These are phyloP conservation scores for Phytophthora pisi DNA, from an alignment of 352 stramenopile species.

Conservation along the genomic window DNA sequence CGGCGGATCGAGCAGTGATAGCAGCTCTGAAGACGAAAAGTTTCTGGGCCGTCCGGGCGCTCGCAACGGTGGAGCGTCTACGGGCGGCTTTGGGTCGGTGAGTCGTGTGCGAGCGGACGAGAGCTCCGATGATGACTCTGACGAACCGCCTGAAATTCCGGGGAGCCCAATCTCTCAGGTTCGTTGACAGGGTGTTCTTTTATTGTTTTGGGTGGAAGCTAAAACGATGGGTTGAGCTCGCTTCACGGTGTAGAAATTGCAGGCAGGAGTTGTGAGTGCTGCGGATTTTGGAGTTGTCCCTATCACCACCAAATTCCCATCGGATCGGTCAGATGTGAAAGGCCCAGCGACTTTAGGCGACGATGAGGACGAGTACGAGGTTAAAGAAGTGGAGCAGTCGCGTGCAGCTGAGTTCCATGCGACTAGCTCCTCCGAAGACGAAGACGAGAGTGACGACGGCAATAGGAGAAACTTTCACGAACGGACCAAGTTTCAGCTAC, in stretches of 20 bases:
- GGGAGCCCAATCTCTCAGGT: slow-evolving; percentile 60
- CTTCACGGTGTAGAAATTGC: slow-evolving; percentile 21
- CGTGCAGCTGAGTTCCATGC: slow-evolving; percentile 60
- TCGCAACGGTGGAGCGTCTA: not conserved
- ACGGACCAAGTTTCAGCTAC: slow-evolving; percentile 10
- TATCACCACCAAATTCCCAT: not conserved
- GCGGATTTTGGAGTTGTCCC: slow-evolving; percentile 5
- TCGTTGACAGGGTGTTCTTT: not conserved
- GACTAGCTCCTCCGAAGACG: slow-evolving; percentile 62
- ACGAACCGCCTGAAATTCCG: slow-evolving; percentile 75
- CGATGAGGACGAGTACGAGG: slow-evolving; percentile 64
- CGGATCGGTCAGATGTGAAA: slow-evolving; percentile 12
- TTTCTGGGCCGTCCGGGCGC: slow-evolving; percentile 4
- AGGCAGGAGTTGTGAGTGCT: not conserved
- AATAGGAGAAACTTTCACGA: slow-evolving; percentile 12
- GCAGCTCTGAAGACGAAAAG: slow-evolving; percentile 12
- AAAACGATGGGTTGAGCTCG: not conserved
- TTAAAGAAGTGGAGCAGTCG: slow-evolving; percentile 55
- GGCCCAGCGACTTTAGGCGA: slow-evolving; percentile 6
- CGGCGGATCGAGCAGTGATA: slow-evolving; percentile 20
- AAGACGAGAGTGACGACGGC: slow-evolving; percentile 31
- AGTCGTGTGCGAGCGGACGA: slow-evolving; percentile 4
- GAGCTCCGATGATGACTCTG: slow-evolving; percentile 33
- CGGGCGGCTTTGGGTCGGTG: slow-evolving; percentile 2
- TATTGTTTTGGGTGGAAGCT: not conserved